phyloP scores from a whole-genome alignment of 2,329 filamentous ascomycete species.

The Neofusicoccum ribis region DNA sequence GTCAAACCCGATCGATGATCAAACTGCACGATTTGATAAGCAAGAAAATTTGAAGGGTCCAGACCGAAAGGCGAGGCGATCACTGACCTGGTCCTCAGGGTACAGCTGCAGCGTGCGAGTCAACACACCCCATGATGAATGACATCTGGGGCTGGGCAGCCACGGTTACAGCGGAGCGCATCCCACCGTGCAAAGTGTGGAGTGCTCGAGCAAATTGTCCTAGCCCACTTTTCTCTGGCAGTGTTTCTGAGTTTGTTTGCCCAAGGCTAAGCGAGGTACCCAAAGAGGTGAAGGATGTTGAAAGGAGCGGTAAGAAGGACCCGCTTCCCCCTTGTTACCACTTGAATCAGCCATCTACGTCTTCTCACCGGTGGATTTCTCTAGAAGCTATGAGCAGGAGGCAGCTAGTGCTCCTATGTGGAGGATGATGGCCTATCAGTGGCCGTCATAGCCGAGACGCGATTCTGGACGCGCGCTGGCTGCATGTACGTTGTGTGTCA shows the following conservation, averaged over 20 bases:
- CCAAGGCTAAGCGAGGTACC: background rate
- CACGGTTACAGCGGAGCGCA: background rate
- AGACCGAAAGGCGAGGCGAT: constrained; percentile 1
- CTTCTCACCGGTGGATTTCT: constrained; percentile 10
- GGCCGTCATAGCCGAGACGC: background rate
- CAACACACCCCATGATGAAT: background rate
- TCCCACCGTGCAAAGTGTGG: background rate
- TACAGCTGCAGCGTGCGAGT: background rate
- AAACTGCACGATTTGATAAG: constrained; percentile 1
- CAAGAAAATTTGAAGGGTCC: background rate
- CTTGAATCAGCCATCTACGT: constrained; percentile 16
- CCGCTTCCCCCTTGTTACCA: background rate
- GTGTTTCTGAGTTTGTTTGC: background rate
- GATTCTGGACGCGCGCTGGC: background rate
- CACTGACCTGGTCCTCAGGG: constrained; percentile 2
- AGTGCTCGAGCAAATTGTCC: background rate
- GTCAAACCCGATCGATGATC: background rate
- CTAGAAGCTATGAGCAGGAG: constrained; percentile 11
- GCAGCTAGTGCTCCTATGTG: background rate
- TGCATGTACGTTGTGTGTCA: constrained; percentile 17
- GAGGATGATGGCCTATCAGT: constrained; percentile 5
- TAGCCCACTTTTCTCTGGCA: background rate
- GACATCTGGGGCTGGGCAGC: background rate
- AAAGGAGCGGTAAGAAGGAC: constrained; percentile 15
- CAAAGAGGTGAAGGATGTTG: background rate